Percentiles rank a stretch among this genome's conserved stretches.
phyloP scores from a whole-genome alignment of 306 rosid species.

The Prunus padus region DNA sequence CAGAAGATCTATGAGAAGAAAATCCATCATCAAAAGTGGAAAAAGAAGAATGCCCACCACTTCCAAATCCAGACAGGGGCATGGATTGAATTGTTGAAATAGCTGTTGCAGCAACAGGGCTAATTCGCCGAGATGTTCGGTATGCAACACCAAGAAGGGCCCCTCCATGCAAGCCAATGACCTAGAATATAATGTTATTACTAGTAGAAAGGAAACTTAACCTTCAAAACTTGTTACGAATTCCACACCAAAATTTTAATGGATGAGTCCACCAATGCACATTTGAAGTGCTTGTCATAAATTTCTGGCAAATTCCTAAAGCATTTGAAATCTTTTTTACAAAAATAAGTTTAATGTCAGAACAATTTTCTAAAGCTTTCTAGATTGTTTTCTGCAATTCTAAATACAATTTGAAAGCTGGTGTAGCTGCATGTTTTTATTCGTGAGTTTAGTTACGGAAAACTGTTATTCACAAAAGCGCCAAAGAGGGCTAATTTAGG shows the following conservation, averaged over 20 bases:
- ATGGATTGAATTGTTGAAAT: constrained; percentile 94
- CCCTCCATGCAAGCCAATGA: constrained; percentile 97
- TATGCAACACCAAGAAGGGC: constrained; percentile 97
- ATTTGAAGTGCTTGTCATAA: neutral
- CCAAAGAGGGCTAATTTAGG: neutral
- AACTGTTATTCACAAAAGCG: neutral
- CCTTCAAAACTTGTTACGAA: neutral
- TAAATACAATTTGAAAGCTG: neutral
- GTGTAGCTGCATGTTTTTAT: neutral
- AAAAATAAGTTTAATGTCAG: neutral
- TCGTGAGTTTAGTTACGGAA: neutral
- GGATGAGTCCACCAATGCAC: neutral
- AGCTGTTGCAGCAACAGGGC: constrained; percentile 93
- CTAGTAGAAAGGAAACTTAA: constrained; percentile 26
- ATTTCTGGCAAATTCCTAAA: neutral
- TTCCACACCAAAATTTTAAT: neutral
- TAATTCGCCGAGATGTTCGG: constrained; percentile 90
- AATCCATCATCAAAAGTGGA: constrained; percentile 83
- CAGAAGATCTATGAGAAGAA: constrained; percentile 65
- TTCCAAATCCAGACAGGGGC: constrained; percentile 96
- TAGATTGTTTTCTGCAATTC: neutral
- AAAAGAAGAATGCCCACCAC: constrained; percentile 88
- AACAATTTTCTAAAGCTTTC: neutral
- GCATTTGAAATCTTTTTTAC: neutral
- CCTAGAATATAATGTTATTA: constrained; percentile 43